These are phyloP conservation scores for Salvia splendens DNA, from an alignment of 257 asterid genomes.

Conservation along the genomic window DNA sequence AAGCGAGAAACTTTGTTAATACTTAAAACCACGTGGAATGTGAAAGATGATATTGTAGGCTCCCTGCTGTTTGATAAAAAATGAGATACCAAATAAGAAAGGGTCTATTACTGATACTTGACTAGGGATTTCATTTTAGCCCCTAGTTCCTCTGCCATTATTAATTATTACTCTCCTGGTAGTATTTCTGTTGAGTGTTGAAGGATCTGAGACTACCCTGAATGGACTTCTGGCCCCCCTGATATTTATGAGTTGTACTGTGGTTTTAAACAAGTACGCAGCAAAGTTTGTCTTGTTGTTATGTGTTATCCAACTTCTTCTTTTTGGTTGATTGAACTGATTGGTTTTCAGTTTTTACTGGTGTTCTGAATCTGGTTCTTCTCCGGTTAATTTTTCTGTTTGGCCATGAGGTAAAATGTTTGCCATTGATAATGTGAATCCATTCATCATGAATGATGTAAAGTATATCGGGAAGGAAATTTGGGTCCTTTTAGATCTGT, in stretches of 20 bases:
- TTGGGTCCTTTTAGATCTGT: conserved; percentile 21
- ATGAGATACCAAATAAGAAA: not conserved
- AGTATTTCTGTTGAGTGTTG: not conserved
- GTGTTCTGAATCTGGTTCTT: conserved; percentile 13
- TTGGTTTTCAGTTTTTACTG: conserved; percentile 5
- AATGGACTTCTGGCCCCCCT: conserved; percentile 1
- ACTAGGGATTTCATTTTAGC: conserved; percentile 6
- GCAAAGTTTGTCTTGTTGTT: not conserved
- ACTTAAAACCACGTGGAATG: not conserved
- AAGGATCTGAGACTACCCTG: conserved; percentile 25
- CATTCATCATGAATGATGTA: not conserved
- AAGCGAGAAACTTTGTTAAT: conserved; percentile 17
- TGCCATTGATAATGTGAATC: not conserved
- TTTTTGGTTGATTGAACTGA: conserved; percentile 19
- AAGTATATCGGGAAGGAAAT: not conserved
- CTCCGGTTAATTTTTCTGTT: not conserved
- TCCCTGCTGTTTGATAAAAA: conserved; percentile 1
- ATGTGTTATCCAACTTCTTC: conserved; percentile 17
- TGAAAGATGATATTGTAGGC: conserved; percentile 13
- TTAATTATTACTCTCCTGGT: not conserved
- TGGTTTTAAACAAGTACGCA: not conserved
- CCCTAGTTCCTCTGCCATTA: not conserved
- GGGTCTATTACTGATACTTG: conserved; percentile 16
- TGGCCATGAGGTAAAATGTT: not conserved
- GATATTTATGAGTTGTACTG: not conserved